These are phyloP conservation scores for Lactarius evosmus DNA, from an alignment of 768 basidiomycete species.

Conservation along the genomic window DNA sequence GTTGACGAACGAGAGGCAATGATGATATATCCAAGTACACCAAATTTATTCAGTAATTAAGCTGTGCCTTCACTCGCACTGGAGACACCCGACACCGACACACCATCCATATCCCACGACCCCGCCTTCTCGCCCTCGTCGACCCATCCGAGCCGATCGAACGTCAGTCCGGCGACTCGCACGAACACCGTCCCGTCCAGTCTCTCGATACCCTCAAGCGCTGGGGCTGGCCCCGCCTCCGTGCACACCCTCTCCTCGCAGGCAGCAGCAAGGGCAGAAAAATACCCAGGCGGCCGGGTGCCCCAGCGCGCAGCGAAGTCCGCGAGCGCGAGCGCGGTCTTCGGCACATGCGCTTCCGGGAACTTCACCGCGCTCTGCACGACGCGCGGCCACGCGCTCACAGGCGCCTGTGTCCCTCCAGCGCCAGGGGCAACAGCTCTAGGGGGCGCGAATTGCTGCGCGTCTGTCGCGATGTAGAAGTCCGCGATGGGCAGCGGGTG, in stretches of 20 bases:
- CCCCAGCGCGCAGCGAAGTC: conserved; percentile 48
- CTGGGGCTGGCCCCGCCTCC: conserved; percentile 12
- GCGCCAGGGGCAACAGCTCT: conserved; percentile 8
- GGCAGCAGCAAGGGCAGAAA: conserved; percentile 24
- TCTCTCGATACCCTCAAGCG: conserved; percentile 47
- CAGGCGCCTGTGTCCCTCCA: not conserved
- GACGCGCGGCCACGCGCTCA: conserved; percentile 51
- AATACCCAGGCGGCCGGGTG: conserved; percentile 35
- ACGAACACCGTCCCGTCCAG: conserved; percentile 66
- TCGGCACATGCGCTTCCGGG: conserved; percentile 55
- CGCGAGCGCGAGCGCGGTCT: conserved; percentile 48
- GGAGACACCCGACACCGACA: not conserved
- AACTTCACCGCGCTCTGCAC: conserved; percentile 51
- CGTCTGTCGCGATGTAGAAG: conserved; percentile 41
- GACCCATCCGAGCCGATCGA: conserved; percentile 31
- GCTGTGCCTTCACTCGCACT: not conserved
- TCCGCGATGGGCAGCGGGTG: conserved; percentile 46
- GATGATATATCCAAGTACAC: not conserved
- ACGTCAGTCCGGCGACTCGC: conserved; percentile 51
- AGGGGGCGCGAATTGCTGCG: conserved; percentile 24
- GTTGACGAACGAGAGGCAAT: not conserved
- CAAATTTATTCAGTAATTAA: not conserved
- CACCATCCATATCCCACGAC: conserved; percentile 5
- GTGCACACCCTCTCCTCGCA: not conserved
- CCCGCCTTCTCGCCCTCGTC: conserved; percentile 4